phyloP scores from a whole-genome alignment of 345 rosid species.

The Eutrema heterophyllum region DNA sequence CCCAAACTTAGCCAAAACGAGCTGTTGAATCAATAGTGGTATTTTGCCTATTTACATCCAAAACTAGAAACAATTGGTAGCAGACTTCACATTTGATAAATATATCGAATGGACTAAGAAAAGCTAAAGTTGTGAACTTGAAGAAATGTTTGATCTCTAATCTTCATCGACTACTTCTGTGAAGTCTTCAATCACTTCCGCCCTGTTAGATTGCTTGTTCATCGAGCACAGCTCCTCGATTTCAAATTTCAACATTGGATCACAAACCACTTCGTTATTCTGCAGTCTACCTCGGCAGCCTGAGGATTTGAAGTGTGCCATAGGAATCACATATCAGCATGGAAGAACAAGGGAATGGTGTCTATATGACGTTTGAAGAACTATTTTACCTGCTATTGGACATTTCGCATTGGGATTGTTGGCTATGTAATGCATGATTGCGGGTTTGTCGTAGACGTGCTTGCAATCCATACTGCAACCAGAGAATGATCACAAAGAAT shows the following conservation, averaged over 20 bases:
- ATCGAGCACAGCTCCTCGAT: conserved; percentile 62
- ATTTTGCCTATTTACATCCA: conserved; percentile 4
- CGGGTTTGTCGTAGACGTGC: conserved; percentile 71
- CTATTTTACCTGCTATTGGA: conserved; percentile 64
- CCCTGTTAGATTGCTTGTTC: conserved; percentile 38
- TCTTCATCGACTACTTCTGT: conserved; percentile 42
- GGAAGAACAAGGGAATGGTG: conserved; percentile 5
- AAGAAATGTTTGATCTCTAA: conserved; percentile 7
- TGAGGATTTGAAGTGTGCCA: conserved; percentile 19
- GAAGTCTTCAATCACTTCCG: conserved; percentile 67
- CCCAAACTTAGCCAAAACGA: background rate
- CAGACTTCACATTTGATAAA: background rate
- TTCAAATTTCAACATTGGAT: conserved; percentile 54
- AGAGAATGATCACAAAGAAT: conserved; percentile 14
- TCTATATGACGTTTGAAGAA: background rate
- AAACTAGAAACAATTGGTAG: conserved; percentile 7
- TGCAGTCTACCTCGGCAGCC: conserved; percentile 66
- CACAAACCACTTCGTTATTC: conserved; percentile 46
- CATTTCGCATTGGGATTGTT: conserved; percentile 38
- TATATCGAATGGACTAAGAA: background rate
- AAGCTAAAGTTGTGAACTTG: background rate
- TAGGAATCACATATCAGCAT: conserved; percentile 11
- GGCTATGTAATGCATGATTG: conserved; percentile 46
- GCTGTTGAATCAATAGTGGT: background rate
- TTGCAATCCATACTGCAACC: conserved; percentile 68